Conservation (phyloP, 345 rosid species). For the Hypericum perforatum region DNA sequence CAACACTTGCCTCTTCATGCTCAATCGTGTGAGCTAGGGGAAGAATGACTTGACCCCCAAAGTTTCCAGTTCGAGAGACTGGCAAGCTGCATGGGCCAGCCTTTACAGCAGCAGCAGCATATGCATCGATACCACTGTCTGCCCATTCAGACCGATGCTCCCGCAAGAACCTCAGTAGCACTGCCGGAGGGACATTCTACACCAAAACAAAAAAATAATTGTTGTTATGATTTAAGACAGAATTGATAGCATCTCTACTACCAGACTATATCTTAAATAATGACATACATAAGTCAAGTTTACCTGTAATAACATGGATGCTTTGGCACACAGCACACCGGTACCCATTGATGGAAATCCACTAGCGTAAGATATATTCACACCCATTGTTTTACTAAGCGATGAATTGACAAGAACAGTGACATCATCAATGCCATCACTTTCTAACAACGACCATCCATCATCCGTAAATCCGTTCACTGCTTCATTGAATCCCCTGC, state of each 20-base stretch:
- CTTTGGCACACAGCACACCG: constrained; percentile 86
- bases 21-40: constrained; percentile 94
- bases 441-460: constrained; percentile 91
- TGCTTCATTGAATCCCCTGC: constrained; percentile 96
- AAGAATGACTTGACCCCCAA: constrained; percentile 87
- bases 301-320: constrained; percentile 98
- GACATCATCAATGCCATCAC: constrained; percentile 93
- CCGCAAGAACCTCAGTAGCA: constrained; percentile 86
- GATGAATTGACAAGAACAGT: constrained; percentile 89
- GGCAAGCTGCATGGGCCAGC: constrained; percentile 88
- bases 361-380: constrained; percentile 66
- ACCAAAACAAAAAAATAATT: constrained; percentile 7
- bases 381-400: constrained; percentile 88
- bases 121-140: constrained; percentile 89
- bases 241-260: not conserved
- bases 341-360: constrained; percentile 80
- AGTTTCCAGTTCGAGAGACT: constrained; percentile 73
- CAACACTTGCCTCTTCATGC: constrained; percentile 80
- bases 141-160: constrained; percentile 99
- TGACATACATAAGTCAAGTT: constrained; percentile 3
- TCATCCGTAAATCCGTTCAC: constrained; percentile 92
- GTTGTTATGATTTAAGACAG: not conserved
- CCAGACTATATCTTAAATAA: not conserved
- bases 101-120: constrained; percentile 90
- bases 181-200: constrained; percentile 96